These are phyloP conservation scores for Tephrocybe sp. DNA, from an alignment of 768 basidiomycete species.

Conservation along the genomic window DNA sequence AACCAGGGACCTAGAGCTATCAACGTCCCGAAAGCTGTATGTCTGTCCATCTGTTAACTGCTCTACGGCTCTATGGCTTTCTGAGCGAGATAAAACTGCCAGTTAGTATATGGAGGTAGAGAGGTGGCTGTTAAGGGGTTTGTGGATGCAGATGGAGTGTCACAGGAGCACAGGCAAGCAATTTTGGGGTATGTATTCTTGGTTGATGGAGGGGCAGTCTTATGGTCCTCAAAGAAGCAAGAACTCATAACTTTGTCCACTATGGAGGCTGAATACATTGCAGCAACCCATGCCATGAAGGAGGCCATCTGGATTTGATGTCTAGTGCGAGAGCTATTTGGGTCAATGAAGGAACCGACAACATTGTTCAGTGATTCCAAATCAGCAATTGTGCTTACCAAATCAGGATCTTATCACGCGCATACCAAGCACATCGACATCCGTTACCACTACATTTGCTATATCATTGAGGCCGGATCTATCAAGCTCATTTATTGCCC, in stretches of 20 bases:
- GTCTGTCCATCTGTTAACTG: too few species aligned
- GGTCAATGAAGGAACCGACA: not conserved
- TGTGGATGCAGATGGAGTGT: too few species aligned
- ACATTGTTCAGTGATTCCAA: slow-evolving; percentile 9
- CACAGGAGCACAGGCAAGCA: slow-evolving; percentile 16
- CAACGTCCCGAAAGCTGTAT: too few species aligned
- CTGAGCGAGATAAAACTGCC: too few species aligned
- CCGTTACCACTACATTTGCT: slow-evolving; percentile 15
- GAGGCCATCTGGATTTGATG: slow-evolving; percentile 31
- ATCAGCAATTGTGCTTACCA: slow-evolving; percentile 3
- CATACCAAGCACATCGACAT: slow-evolving; percentile 8
- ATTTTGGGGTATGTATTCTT: not conserved
- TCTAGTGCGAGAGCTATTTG: slow-evolving; percentile 20
- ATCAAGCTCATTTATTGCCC: slow-evolving; percentile 21
- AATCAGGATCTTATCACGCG: slow-evolving; percentile 1
- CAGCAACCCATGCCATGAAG: slow-evolving; percentile 24
- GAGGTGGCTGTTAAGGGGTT: not conserved
- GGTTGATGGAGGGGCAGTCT: not conserved
- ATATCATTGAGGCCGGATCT: slow-evolving; percentile 17
- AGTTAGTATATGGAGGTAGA: slow-evolving; percentile 14
- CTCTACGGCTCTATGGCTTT: too few species aligned
- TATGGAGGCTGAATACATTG: slow-evolving; percentile 23
- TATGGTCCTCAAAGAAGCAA: slow-evolving; percentile 9
- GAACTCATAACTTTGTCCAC: slow-evolving; percentile 16
- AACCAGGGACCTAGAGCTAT: slow-evolving; percentile 14